These are phyloP conservation scores for Termitomyces sp. DNA, from an alignment of 768 basidiomycete species.

Conservation along the genomic window DNA sequence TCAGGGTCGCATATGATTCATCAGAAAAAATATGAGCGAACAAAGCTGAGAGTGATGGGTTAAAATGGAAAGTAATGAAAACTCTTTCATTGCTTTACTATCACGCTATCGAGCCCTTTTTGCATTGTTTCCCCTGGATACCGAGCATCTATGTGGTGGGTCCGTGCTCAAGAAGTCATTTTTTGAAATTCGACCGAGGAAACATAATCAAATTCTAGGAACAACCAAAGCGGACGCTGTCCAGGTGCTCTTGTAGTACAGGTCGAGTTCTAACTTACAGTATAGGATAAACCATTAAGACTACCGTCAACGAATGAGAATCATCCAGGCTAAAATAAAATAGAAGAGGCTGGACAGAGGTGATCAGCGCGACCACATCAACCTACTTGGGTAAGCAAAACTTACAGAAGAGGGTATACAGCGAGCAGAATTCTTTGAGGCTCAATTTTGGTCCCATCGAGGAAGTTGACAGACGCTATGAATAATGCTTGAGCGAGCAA, in stretches of 20 bases:
- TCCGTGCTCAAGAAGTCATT: too few species aligned
- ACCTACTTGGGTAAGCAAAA: background rate
- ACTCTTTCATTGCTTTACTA: background rate
- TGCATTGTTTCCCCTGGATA: too few species aligned
- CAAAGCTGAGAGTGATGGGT: background rate
- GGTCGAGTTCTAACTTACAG: background rate
- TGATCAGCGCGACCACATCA: background rate
- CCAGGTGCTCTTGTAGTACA: background rate
- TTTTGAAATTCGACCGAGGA: background rate
- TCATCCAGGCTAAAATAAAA: constrained; percentile 96
- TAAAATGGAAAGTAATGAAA: background rate
- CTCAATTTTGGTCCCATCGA: constrained; percentile 93
- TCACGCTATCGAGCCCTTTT: background rate
- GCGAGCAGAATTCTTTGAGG: constrained; percentile 87
- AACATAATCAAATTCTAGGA: background rate
- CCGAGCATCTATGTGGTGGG: too few species aligned
- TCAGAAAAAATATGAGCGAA: background rate
- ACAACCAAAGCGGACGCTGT: background rate
- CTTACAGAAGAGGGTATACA: constrained; percentile 93
- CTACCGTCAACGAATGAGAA: constrained; percentile 69
- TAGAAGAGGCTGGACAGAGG: constrained; percentile 68
- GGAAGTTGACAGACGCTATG: constrained; percentile 88
- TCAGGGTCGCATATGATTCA: background rate
- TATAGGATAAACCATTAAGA: constrained; percentile 3
- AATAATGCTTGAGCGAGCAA: background rate